phyloP scores from a whole-genome alignment of 768 basidiomycete genomes.

The Boletus pseudo-olivaceus region DNA sequence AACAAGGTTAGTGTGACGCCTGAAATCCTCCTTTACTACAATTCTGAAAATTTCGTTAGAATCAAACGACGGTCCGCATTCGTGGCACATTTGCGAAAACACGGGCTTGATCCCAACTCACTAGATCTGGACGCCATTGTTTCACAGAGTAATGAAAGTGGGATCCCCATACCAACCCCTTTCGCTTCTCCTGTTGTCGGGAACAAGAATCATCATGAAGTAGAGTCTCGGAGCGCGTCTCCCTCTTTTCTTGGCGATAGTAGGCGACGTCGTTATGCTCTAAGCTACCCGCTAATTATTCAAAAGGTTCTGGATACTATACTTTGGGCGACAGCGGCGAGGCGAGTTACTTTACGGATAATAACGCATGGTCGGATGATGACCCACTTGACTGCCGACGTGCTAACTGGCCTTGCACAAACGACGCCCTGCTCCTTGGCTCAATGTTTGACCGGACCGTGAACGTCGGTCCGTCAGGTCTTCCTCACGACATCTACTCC shows the following conservation, averaged over 20 bases:
- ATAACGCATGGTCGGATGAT: conserved; percentile 3
- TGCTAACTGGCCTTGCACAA: background rate
- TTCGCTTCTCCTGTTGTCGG: conserved; percentile 1
- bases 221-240: conserved; percentile 6
- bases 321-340: background rate
- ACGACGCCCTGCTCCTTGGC: background rate
- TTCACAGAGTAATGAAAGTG: conserved; percentile 4
- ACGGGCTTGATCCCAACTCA: conserved; percentile 32
- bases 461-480: background rate
- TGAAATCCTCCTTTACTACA: background rate
- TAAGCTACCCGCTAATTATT: background rate
- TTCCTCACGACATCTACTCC: conserved; percentile 1
- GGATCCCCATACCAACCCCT: conserved; percentile 13
- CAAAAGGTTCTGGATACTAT: conserved; percentile 12
- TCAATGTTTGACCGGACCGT: conserved; percentile 4
- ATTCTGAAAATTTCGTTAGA: conserved; percentile 30
- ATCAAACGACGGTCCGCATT: conserved; percentile 67
- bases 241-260: conserved; percentile 8
- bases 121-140: conserved; percentile 26
- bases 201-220: background rate
- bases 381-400: conserved; percentile 3
- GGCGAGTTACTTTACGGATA: background rate
- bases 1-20: conserved; percentile 38
- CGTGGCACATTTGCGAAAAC: conserved; percentile 50
- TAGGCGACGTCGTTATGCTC: conserved; percentile 8